phyloP scores from a whole-genome alignment of 1,139 yeast species.

The Scheffersomyces segobiensis region DNA sequence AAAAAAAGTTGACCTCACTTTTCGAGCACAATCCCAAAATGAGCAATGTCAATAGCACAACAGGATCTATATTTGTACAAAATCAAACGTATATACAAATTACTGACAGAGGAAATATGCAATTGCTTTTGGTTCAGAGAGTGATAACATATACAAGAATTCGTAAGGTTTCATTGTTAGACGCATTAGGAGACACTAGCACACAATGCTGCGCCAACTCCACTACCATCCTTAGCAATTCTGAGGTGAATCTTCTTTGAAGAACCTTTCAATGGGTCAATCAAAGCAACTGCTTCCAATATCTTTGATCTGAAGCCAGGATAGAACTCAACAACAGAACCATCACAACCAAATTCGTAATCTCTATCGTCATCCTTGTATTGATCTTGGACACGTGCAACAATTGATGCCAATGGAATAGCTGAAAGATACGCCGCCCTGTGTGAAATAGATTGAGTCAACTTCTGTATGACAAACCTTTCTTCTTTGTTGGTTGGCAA shows the following conservation, averaged over 20 bases:
- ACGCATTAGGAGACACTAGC: slow-evolving; percentile 46
- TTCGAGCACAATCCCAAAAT: neutral
- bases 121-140: neutral
- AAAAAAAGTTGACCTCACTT: neutral
- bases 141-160: neutral
- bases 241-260: slow-evolving; percentile 69
- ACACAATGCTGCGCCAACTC: slow-evolving; percentile 95
- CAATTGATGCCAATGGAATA: slow-evolving; percentile 82
- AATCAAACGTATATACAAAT: too few relatives aligned
- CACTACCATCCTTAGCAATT: slow-evolving; percentile 91
- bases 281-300: slow-evolving; percentile 69
- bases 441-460: slow-evolving; percentile 76
- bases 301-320: slow-evolving; percentile 82
- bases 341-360: slow-evolving; percentile 93
- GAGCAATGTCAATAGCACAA: neutral
- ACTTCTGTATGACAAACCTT: slow-evolving; percentile 64
- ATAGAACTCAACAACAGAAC: slow-evolving; percentile 87
- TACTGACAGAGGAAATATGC: neutral
- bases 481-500: slow-evolving; percentile 68
- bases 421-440: slow-evolving; percentile 88
- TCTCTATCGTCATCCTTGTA: slow-evolving; percentile 58
- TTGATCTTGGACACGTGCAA: slow-evolving; percentile 38
- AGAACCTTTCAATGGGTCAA: slow-evolving; percentile 71
- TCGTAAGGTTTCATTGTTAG: neutral
- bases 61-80: neutral